A percentile compares a stretch with the other conserved stretches of the same genome.
Conservation (phyloP, 768 basidiomycete species). For the Lepiota venenata region DNA sequence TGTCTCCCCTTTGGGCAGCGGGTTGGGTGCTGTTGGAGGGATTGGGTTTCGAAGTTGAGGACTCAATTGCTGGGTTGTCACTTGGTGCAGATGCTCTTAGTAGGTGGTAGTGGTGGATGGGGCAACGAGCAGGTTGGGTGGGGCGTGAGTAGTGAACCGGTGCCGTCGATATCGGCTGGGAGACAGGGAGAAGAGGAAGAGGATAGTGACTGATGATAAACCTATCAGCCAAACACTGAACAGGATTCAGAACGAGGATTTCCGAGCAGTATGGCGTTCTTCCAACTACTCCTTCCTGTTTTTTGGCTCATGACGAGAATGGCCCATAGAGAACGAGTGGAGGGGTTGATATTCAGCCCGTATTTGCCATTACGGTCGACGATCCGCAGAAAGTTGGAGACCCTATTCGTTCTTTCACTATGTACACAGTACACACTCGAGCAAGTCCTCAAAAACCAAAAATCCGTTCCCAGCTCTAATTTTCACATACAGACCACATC, state of each 20-base stretch:
- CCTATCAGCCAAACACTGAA: constrained; percentile 53
- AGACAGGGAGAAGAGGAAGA: constrained; percentile 35
- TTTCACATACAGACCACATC: constrained; percentile 66
- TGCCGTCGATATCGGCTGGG: constrained; percentile 7
- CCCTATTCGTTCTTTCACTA: constrained; percentile 88
- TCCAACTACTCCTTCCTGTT: neutral
- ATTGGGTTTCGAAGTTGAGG: constrained; percentile 21
- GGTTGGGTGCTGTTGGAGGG: constrained; percentile 9
- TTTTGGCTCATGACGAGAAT: too few relatives aligned
- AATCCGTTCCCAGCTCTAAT: constrained; percentile 2
- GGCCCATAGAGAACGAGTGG: constrained; percentile 3
- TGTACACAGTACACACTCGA: constrained; percentile 93
- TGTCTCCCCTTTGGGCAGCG: constrained; percentile 33
- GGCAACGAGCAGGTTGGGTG: constrained; percentile 13
- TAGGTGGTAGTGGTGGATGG: constrained; percentile 8
- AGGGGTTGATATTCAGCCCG: constrained; percentile 53
- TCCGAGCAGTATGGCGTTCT: constrained; percentile 23
- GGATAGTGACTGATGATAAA: constrained; percentile 66
- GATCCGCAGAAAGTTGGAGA: constrained; percentile 98
- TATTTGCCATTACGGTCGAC: constrained; percentile 88
- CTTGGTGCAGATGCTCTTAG: constrained; percentile 29
- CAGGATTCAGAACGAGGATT: constrained; percentile 23
- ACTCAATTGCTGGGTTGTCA: constrained; percentile 34
- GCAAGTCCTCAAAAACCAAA: constrained; percentile 36
- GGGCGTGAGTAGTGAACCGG: constrained; percentile 14